Conservation (phyloP, 805 yeast genomes). For the Metschnikowia noctiluminum region DNA sequence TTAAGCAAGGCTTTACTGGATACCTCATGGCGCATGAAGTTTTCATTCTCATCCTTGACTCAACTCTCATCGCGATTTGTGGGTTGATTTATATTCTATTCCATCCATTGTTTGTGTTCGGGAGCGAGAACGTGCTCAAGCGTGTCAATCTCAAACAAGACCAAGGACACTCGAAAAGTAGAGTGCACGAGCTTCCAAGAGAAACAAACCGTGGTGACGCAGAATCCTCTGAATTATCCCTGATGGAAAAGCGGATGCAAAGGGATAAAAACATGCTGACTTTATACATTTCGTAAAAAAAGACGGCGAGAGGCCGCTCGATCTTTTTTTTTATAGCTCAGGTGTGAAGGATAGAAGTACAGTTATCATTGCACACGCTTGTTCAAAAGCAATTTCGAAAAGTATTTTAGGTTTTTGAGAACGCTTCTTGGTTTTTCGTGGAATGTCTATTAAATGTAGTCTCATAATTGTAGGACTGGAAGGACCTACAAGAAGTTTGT, state of each 20-base stretch:
- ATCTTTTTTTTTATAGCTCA: too few relatives aligned
- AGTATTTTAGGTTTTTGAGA: too few relatives aligned
- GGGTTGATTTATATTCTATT: constrained; percentile 29
- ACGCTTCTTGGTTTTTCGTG: too few relatives aligned
- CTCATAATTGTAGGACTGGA: too few relatives aligned
- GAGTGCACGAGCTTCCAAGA: neutral
- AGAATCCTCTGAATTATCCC: neutral
- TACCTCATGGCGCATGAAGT: constrained; percentile 34
- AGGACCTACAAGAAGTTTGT: too few relatives aligned
- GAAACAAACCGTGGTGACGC: neutral
- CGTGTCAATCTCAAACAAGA: constrained; percentile 1
- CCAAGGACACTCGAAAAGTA: neutral
- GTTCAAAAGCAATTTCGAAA: too few relatives aligned
- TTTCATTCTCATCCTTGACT: constrained; percentile 23
- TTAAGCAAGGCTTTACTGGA: constrained; percentile 36
- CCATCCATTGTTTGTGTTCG: constrained; percentile 26
- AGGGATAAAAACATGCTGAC: neutral
- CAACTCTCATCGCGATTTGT: neutral
- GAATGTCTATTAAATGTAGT: too few relatives aligned
- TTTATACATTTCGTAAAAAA: too few relatives aligned
- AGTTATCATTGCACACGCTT: too few relatives aligned
- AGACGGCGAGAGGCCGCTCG: too few relatives aligned
- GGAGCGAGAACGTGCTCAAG: neutral
- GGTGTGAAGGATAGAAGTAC: too few relatives aligned
- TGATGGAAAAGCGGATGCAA: neutral